Evolutionary conservation across 805 yeast species (phyloP), one percentile per base, ranked within the genome.

Genomic region (Komagataella pastoris): DNA sequence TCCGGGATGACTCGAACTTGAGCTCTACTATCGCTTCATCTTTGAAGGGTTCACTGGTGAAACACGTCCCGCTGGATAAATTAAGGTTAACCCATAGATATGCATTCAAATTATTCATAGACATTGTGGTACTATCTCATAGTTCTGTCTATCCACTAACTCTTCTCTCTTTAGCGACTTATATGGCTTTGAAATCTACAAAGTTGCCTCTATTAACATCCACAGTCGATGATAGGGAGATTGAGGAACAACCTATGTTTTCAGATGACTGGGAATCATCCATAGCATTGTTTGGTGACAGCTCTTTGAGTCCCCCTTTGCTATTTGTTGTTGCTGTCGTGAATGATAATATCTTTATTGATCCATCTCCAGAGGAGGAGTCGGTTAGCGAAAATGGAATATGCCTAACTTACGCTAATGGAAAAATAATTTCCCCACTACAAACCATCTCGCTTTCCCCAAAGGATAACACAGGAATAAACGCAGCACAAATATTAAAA

Each of bases 211-310:
- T 80, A 48, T 67, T 88, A 51, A 70, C 79, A 1, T 85, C 95
- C 14, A 78, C 81, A 36, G 80, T 80, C 36, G 81, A 86, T 59
- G 81, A 77, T 52, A 61, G 67, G 36, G 81, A 81, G 54, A 78
- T 88, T 18, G 96, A 85, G 62, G 97, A 90, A 64, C 83, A 86
- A 55, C 97, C 97, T 1, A 84, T 88, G 0, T 90, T 91, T 59
- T 81, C 90, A 46, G 97, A 90, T 60, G 96, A 88, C 57, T 91
- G 85, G 90, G 83, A 72, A 59, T 71, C 69, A 54, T 79, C 83
- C 24, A 72, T 57, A 52, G 73, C 61, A 44, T 66, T 85, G 30
- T 72, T 76, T 14, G 65, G 69, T 2, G 59, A 65, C 21, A 61
- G 63, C 36, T 58, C 66, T 1, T 49, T 54, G 2, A 51, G 53